Percentiles rank a stretch among this genome's conserved stretches.
These are phyloP conservation scores for Leccinum arenicola DNA, from an alignment of 768 basidiomycete species.

Conservation along the genomic window DNA sequence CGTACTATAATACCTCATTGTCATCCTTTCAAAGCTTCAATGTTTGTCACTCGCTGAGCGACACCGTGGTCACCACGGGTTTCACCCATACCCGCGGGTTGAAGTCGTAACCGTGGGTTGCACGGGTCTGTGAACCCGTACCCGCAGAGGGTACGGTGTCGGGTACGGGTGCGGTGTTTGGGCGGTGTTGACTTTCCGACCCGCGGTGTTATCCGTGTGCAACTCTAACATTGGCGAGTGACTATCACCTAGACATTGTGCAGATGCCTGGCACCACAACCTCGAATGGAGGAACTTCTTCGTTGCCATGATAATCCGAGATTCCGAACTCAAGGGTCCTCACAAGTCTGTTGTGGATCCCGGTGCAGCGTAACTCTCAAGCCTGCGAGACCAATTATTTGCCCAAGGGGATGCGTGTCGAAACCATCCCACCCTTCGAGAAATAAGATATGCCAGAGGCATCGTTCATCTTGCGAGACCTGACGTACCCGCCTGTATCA, in stretches of 20 bases:
- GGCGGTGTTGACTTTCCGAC: too few species aligned
- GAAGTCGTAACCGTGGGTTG: too few species aligned
- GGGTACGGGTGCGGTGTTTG: too few species aligned
- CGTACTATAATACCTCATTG: too few species aligned
- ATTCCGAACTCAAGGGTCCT: neutral
- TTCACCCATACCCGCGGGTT: too few species aligned
- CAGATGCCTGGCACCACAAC: neutral
- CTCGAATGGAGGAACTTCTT: neutral
- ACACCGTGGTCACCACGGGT: too few species aligned
- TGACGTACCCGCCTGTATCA: constrained; percentile 4
- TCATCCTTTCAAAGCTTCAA: too few species aligned
- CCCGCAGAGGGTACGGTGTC: too few species aligned
- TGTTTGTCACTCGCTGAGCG: too few species aligned
- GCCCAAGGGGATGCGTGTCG: neutral
- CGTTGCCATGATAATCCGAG: neutral
- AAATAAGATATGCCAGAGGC: neutral
- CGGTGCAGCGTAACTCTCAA: neutral
- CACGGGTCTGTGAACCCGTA: too few species aligned
- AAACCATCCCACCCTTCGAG: neutral
- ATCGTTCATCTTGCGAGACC: neutral
- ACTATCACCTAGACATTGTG: neutral
- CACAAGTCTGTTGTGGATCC: neutral
- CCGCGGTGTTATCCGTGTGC: too few species aligned
- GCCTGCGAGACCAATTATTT: constrained; percentile 1
- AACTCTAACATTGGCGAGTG: neutral